Evolutionary conservation across 148 eudicot genomes (phyloP).

Genomic region (Amaranthus cruentus): DNA sequence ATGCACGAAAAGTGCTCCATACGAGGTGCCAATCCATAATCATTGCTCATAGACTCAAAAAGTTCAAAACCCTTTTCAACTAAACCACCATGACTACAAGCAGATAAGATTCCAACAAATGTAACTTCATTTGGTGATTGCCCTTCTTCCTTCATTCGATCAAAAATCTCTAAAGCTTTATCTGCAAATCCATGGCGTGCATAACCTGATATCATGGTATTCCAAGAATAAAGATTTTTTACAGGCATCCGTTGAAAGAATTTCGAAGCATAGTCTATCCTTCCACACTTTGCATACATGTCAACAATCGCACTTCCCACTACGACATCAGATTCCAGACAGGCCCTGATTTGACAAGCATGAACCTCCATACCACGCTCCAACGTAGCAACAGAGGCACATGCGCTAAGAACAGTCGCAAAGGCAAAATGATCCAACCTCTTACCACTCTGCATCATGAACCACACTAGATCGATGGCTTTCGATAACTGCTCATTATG

Average conservation of each 20-base stretch:
- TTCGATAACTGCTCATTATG: slow-evolving; percentile 55
- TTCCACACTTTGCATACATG: slow-evolving; percentile 90
- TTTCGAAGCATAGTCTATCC: slow-evolving; percentile 68
- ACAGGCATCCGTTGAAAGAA: slow-evolving; percentile 56
- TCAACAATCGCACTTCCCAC: slow-evolving; percentile 83
- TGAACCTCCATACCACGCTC: slow-evolving; percentile 86
- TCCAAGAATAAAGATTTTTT: slow-evolving; percentile 74
- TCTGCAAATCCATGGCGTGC: slow-evolving; percentile 70
- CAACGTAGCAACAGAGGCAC: slow-evolving; percentile 80
- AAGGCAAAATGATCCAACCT: slow-evolving; percentile 63
- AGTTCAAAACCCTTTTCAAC: slow-evolving; percentile 46
- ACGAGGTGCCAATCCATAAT: slow-evolving; percentile 44
- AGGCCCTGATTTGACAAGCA: slow-evolving; percentile 70
- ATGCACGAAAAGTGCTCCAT: slow-evolving; percentile 85
- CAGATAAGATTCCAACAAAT: slow-evolving; percentile 73
- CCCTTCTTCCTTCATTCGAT: slow-evolving; percentile 45
- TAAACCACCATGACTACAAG: slow-evolving; percentile 79
- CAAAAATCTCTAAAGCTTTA: slow-evolving; percentile 53
- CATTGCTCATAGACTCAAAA: slow-evolving; percentile 63
- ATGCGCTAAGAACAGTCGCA: slow-evolving; percentile 78
- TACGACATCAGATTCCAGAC: slow-evolving; percentile 65
- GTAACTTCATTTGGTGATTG: slow-evolving; percentile 78
- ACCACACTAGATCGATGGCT: slow-evolving; percentile 68
- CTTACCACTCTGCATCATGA: slow-evolving; percentile 58
- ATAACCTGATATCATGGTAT: slow-evolving; percentile 73